Base-by-base conservation (phyloP, 306 rosid species). In the Bauhinia variegata region DNA sequence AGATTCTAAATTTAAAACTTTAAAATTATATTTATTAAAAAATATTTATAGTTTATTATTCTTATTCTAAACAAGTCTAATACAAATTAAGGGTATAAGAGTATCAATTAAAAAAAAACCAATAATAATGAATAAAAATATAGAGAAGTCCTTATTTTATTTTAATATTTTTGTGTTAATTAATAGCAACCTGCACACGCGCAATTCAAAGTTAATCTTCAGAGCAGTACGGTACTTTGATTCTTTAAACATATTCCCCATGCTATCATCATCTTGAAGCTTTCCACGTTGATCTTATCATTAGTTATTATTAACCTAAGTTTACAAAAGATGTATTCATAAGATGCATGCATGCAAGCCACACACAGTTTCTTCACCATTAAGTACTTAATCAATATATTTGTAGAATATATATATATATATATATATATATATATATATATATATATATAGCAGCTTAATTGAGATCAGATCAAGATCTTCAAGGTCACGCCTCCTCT, bases 261-360 rank as follows among this genome's bases (percentile, higher is more conserved):
- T 52, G 54, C n/a, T n/a, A n/a, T n/a, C n/a, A n/a, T n/a, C n/a
- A 41, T 60, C 50, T 16, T 39, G 54, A 62, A 50, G 55, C 53
- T 15, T 59, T 70, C 67, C 60, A 58, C 49, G 38, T 63, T 53
- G 17, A 4, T 54, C 17, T 46, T 47, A 18, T 15, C 10, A 31
- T 56, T 50, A 28, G 50, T 38, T 37, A 67, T 69, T 23, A 63
- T 49, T 63, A 70, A 70, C 50, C 67, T 57, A 70, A 49, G 44
- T 17, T 12, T 38, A 49, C 12, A 31, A n/a, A 57, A 47, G 42
- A 31, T 56, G 70, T 15, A 68, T 54, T 54, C 60, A 52, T 14
- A 60, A 68, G 65, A 34, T 75, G 75, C 70, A 75, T 75, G 80
- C 80, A 62, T 62, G 28, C 28, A 23, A 23, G 63, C 38, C 58